Base-by-base conservation (phyloP, 2,329 filamentous ascomycete genomes). In the Sporothrix mexicana region DNA sequence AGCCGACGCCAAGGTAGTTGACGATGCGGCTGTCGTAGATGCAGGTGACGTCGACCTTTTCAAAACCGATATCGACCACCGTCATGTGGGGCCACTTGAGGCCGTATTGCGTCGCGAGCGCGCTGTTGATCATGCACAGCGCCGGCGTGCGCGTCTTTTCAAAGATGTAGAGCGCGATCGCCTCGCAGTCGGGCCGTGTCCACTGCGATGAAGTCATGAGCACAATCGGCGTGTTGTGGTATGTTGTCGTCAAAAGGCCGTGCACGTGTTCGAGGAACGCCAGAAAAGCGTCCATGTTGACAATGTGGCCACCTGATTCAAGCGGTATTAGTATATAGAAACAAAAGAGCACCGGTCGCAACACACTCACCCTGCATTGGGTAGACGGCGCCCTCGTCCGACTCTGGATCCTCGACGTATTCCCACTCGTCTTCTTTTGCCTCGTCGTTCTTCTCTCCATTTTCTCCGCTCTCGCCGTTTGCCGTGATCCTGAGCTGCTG, bases 71-170 rank as follows among this genome's bases (percentile, higher is more conserved):
- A 80, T 99, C 96, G 30, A 99, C 87, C 23, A 99, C 89, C 0
- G 94, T 96, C 78, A 96, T 91, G 77, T 89, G 94, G 45, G 91
- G 87, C 84, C 86, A 87, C 80, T 88, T 89, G 43, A 94, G 87
- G 12, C 94, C 95, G 79, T 97, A 98, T 72, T 96, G 91, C 0
- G 94, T 92, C 36, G 96, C 95, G 64, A 97, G 84, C 2, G 93
- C 95, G 77, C 94, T 92, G 82, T 98, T 93, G 84, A 99, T 92
- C 75, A 98, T 87, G 77, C 92, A 95, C 69, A 99, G 92, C 0
- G 93, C 94, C 0, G 96, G 96, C 0, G 94, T 96, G 84, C 95
- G 96, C 80, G 97, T 97, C 83, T 96, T 97, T 71, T 99, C 96
- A 79, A 99, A 99, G 76, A 98, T 90, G 84, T 97, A 99, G 75